Evolutionary conservation across 371 early-diverging fungal species (phyloP).

Genomic region (Lichtheimia ramosa): DNA sequence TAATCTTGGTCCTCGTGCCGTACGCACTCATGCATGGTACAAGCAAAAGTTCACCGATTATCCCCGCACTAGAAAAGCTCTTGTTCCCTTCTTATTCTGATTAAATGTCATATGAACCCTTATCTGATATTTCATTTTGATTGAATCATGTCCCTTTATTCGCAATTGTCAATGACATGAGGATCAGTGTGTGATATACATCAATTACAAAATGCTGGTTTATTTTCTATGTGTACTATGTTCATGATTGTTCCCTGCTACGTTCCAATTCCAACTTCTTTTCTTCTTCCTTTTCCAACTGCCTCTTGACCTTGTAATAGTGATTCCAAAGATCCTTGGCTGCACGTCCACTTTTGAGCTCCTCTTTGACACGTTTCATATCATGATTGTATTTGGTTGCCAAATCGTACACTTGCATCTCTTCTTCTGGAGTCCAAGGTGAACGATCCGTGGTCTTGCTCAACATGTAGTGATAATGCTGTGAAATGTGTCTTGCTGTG

Average conservation of each 20-base stretch:
- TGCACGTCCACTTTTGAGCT: slow-evolving; percentile 17
- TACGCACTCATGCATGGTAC: slow-evolving; percentile 64
- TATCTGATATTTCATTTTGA: neutral
- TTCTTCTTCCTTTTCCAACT: slow-evolving; percentile 1
- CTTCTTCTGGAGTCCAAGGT: slow-evolving; percentile 38
- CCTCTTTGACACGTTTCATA: slow-evolving; percentile 26
- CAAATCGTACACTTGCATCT: slow-evolving; percentile 9
- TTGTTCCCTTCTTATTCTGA: slow-evolving; percentile 62
- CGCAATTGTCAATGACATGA: no score
- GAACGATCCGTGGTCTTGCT: slow-evolving; percentile 34
- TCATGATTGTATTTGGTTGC: slow-evolving; percentile 9
- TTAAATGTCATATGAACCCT: neutral
- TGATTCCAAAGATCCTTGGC: slow-evolving; percentile 50
- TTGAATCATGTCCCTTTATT: no score
- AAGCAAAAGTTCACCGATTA: slow-evolving; percentile 38
- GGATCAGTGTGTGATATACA: no score
- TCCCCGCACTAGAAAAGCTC: slow-evolving; percentile 57
- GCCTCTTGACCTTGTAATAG: slow-evolving; percentile 7
- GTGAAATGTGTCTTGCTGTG: slow-evolving; percentile 39
- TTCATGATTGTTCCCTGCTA: no score
- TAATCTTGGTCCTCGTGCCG: slow-evolving; percentile 66
- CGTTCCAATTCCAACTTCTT: neutral
- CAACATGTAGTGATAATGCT: slow-evolving; percentile 36
- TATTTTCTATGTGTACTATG: no score
- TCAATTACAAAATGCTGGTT: no score